Base-by-base conservation (phyloP, 1,139 yeast species). In the Hansenula sp. region DNA sequence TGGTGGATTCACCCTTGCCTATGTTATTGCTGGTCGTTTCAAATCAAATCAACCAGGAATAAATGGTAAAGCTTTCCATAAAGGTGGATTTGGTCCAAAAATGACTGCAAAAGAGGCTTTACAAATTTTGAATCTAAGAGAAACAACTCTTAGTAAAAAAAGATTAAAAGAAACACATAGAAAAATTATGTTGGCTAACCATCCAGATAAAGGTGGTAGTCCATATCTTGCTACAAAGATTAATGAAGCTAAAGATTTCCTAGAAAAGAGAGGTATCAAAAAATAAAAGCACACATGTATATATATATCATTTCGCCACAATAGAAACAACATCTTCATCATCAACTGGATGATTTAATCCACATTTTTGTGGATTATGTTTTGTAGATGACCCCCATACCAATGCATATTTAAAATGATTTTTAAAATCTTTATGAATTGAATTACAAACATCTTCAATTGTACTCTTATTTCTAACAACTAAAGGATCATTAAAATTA, bases 381-480 rank as follows among this genome's bases (percentile, higher is more conserved):
- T 92, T 92, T 7, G 97, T 86, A 39, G 95, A 83, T 1, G 90
- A 81, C 0, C 98, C 98, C 97, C 97, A 92, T 11, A 92, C 97
- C 55, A 89, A 66, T 1, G 97, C 97, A 60, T 89, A 88, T 59
- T 89, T 86, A 69, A 92, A 92, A 58, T 86, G 88, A 53, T 84
- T 81, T 56, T 89, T 89, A 73, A 92, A 85, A 53, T 90, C 97
- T 53, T 96, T 75, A 60, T 92, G 98, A 48, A 92, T 83, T 12
- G 94, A 75, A 59, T 92, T 94, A 69, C 98, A 92, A 22, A 92
- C 89, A 52, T 82, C 89, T 51, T 82, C 89, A 39, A 90, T 77
- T 2, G 94, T 71, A 18, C 95, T 83, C 44, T 81, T 74, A 44
- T 73, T 75, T 54, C 97, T 74, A 10, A 92, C 95, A 40, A 92